Evolutionary conservation across 2,329 filamentous ascomycete species (phyloP), one percentile per base, ranked within the genome.

Genomic region (Fusarium euwallaceae): DNA sequence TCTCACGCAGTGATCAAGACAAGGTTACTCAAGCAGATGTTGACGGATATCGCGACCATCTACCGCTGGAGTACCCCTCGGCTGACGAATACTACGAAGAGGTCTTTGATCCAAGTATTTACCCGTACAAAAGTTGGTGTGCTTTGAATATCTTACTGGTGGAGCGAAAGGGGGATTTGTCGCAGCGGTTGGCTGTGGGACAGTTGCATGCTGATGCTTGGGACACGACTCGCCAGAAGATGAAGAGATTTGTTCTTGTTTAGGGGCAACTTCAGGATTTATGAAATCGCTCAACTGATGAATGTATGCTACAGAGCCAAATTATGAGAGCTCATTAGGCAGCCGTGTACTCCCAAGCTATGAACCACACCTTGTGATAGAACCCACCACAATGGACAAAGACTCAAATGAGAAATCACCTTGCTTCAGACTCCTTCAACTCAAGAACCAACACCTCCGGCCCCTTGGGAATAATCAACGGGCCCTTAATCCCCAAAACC

Each of bases 401-500:
- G 22, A 22, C 22, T 22, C 20, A 45, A 45, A 22, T 24, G 1
- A 22, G 20, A 9, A 48, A 48, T 48, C 43, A 48, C 8, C 2
- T 24, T 24, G 22, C 22, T 17, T 73, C 63, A 0, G 4, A n/a
- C 14, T 65, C 56, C 16, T 29, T 10, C 16, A 74, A 24, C 24
- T 66, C 45, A 22, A 76, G 69, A 7, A 80, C 68, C 7, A 78
- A 12, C 1, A 78, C 73, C 12, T 66, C 36, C 0, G 79, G 78
- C 0, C 78, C 77, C 6, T 60, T 73, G 0, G 83, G 81, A 1
- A 82, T 63, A 11, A 84, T 79, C 8, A 82, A 45, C 0, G 80
- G 78, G 4, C 72, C 76, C 1, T 72, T 76, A 5, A 80, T 72
- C 1, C 78, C 80, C 9, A 79, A 64, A 12, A 83, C 68, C 53